Evolutionary conservation across 495 filamentous ascomycete species (phyloP).

Genomic region (Penicillium ochrochloron): DNA sequence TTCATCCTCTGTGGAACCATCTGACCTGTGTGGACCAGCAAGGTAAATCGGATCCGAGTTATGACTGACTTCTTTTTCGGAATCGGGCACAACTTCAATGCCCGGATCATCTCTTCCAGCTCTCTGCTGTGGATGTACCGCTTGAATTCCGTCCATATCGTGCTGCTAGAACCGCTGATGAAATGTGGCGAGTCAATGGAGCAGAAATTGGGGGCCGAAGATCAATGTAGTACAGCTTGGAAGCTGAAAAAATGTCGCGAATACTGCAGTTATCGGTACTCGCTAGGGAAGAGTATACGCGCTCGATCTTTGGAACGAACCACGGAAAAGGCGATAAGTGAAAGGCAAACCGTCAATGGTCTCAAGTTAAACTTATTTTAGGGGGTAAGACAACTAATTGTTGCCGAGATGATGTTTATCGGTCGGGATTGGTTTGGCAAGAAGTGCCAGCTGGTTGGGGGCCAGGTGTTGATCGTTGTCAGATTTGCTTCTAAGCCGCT

Average conservation of each 20-base stretch:
- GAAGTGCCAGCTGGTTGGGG: slow-evolving; percentile 2
- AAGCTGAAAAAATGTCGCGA: background rate
- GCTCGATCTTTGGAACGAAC: background rate
- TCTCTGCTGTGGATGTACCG: background rate
- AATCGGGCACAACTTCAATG: background rate
- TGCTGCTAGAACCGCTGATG: background rate
- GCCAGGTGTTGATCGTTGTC: background rate
- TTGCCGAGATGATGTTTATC: background rate
- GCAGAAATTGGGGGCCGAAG: background rate
- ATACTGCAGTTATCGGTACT: background rate
- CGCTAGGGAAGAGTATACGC: background rate
- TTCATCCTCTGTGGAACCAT: background rate
- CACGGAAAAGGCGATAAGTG: background rate
- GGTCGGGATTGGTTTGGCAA: background rate
- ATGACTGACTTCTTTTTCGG: slow-evolving; percentile 1
- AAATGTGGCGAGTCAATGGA: background rate
- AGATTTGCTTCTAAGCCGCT: background rate
- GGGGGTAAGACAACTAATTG: background rate
- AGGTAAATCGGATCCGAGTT: background rate
- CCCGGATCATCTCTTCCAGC: background rate
- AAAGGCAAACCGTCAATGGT: background rate
- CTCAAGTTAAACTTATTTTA: background rate
- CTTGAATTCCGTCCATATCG: background rate
- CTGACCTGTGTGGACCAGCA: background rate
- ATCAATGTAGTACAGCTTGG: background rate